phyloP scores from a whole-genome alignment of 768 basidiomycete genomes.

The Holtermanniella nyarrowii region DNA sequence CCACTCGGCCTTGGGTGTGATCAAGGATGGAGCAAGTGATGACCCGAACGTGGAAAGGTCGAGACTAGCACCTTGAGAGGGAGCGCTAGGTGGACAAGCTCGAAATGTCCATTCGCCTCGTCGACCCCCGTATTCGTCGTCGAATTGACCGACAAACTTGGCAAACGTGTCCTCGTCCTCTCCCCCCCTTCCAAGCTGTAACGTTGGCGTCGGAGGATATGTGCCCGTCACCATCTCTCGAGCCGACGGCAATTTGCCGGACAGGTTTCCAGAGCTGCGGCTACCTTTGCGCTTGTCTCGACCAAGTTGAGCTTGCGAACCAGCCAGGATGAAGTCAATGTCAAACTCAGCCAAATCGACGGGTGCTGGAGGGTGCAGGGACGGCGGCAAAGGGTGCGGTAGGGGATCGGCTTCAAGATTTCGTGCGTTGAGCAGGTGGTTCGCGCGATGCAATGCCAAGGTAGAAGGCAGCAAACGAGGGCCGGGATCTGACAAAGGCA shows the following conservation, averaged over 20 bases:
- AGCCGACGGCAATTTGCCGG: neutral
- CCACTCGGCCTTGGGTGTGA: slow-evolving; percentile 24
- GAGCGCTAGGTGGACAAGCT: slow-evolving; percentile 11
- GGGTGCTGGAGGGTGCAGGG: slow-evolving; percentile 37
- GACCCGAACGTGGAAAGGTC: no score
- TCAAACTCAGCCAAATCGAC: slow-evolving; percentile 42
- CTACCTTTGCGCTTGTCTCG: slow-evolving; percentile 6
- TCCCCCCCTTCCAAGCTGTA: slow-evolving; percentile 26
- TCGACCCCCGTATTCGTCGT: slow-evolving; percentile 40
- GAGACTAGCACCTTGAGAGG: neutral
- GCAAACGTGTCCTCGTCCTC: slow-evolving; percentile 41
- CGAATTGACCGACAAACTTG: slow-evolving; percentile 41
- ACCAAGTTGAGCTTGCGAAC: slow-evolving; percentile 30
- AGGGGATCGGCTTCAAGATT: slow-evolving; percentile 36
- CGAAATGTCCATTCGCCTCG: slow-evolving; percentile 41
- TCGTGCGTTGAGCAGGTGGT: slow-evolving; percentile 33
- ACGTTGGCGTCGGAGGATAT: slow-evolving; percentile 13
- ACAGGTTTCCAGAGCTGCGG: neutral
- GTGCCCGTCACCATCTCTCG: no score
- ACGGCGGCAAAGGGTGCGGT: slow-evolving; percentile 38
- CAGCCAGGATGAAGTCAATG: slow-evolving; percentile 42
- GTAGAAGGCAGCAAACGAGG: slow-evolving; percentile 38
- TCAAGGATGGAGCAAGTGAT: neutral
- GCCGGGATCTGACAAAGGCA: slow-evolving; percentile 40
- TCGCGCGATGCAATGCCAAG: slow-evolving; percentile 36